phyloP scores from a whole-genome alignment of 768 basidiomycete species.

The Tricholoma sp. region DNA sequence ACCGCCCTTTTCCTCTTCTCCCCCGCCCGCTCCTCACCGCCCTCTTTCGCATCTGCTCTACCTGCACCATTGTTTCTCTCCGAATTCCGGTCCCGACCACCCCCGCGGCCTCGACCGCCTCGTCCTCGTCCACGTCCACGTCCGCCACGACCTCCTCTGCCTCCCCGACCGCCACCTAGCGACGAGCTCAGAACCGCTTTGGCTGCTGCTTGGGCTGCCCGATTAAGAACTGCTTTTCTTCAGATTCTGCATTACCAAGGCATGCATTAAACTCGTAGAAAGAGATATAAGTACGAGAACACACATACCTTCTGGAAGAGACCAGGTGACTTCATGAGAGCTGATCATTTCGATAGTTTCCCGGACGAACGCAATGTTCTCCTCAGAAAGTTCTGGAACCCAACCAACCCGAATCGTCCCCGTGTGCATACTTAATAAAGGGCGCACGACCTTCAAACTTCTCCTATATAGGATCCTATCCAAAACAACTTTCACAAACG shows the following conservation, averaged over 20 bases:
- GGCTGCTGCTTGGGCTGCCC: constrained; percentile 67
- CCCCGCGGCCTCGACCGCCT: constrained; percentile 31
- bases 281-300: too few relatives aligned
- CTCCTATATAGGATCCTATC: constrained; percentile 43
- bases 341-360: too few relatives aligned
- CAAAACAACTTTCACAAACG: not conserved
- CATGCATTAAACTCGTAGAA: too few relatives aligned
- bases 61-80: constrained; percentile 7
- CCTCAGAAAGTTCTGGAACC: constrained; percentile 70
- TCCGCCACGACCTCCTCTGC: constrained; percentile 33
- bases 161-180: constrained; percentile 21
- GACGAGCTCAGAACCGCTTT: constrained; percentile 35
- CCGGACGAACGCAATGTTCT: too few relatives aligned
- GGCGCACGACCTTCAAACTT: too few relatives aligned
- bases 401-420: constrained; percentile 46
- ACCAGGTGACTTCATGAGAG: too few relatives aligned
- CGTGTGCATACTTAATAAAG: too few relatives aligned
- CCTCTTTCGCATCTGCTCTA: constrained; percentile 28
- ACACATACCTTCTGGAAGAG: too few relatives aligned
- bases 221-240: constrained; percentile 66
- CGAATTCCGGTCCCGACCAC: constrained; percentile 34
- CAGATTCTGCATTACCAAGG: too few relatives aligned
- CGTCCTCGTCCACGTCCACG: constrained; percentile 46
- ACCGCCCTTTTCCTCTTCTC: constrained; percentile 75
- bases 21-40: constrained; percentile 45